These are phyloP conservation scores for Naganishia onofrii DNA, from an alignment of 768 basidiomycete genomes.

Conservation along the genomic window DNA sequence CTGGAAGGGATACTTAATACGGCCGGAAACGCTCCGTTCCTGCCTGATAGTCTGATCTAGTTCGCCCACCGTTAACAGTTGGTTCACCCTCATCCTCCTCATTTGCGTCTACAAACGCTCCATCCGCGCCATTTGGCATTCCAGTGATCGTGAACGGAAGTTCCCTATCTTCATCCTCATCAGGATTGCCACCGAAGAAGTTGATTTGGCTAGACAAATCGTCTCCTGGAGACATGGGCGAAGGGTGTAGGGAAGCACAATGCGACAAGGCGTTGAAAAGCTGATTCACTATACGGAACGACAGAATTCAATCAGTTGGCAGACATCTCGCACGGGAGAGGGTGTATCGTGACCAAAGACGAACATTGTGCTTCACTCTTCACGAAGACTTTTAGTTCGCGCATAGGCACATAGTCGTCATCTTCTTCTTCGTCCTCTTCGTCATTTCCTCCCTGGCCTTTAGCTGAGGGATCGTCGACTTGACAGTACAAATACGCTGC, in stretches of 20 bases:
- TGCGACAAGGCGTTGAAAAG: constrained; percentile 21
- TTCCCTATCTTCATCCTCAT: constrained; percentile 19
- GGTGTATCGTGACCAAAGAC: constrained; percentile 48
- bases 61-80: constrained; percentile 10
- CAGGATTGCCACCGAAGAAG: constrained; percentile 20
- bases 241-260: constrained; percentile 15
- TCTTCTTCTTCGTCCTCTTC: constrained; percentile 52
- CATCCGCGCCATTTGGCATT: constrained; percentile 11
- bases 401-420: constrained; percentile 61
- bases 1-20: neutral
- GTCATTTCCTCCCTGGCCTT: constrained; percentile 41
- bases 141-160: constrained; percentile 24
- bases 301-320: neutral
- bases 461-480: constrained; percentile 66
- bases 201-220: neutral
- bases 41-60: constrained; percentile 17
- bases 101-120: constrained; percentile 6
- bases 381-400: constrained; percentile 77
- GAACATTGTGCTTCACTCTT: constrained; percentile 61
- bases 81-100: neutral
- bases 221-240: constrained; percentile 4
- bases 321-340: too few species aligned
- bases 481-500: constrained; percentile 75
- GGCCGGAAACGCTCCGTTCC: constrained; percentile 15
- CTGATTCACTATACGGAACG: neutral